Evolutionary conservation across 1,284 basidiomycete species (phyloP), one percentile per base, ranked within the genome.

Genomic region (Crucibulum parvulum): DNA sequence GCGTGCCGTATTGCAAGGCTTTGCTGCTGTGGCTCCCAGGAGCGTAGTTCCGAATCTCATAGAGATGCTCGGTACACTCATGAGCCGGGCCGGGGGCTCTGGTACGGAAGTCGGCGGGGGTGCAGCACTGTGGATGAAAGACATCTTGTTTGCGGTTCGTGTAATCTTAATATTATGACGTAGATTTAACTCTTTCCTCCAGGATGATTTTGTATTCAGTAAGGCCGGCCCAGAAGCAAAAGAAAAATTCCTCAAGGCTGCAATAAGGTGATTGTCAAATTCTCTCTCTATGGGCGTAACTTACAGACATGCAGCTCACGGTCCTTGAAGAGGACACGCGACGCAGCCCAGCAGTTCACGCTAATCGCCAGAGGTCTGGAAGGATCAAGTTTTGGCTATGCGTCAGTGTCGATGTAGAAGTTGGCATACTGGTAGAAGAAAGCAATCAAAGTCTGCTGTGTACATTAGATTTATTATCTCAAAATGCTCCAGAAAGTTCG

Each of bases 41-140:
- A 93, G 92, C 31, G 89, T 87, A n/a, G 88, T 91, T 7, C 89
- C 87, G 9, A 96, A 96, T 70, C 78, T 96, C 31, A 90, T 93
- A 6, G 94, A 95, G 66, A 75, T 96, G 37, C 77, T 96, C 47
- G 87, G 89, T 5, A 85, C 82, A 35, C 73, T 95, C 43, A 79
- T 88, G 37, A 82, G 81, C 8, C 81, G 90, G 83, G 64, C 71
- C 56, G 73, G 64, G 61, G 72, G 73, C 16, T 55, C 59, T 51
- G 71, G 72, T 38, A 61, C 83, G 81, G 11, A 76, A 75, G 43
- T 85, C 84, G 68, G 86, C 81, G 73, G 81, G 77, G 71, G 77
- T 64, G 75, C 66, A 37, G 60, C 15, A 15, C 65, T 68, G 24
- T 96, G 94, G 94, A 87, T 94, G 72, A 79, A 84, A 37, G 85